Evolutionary conservation across 495 filamentous ascomycete genomes (phyloP), one percentile per base, ranked within the genome.

Genomic region (Penicillium dipodomyicola): DNA sequence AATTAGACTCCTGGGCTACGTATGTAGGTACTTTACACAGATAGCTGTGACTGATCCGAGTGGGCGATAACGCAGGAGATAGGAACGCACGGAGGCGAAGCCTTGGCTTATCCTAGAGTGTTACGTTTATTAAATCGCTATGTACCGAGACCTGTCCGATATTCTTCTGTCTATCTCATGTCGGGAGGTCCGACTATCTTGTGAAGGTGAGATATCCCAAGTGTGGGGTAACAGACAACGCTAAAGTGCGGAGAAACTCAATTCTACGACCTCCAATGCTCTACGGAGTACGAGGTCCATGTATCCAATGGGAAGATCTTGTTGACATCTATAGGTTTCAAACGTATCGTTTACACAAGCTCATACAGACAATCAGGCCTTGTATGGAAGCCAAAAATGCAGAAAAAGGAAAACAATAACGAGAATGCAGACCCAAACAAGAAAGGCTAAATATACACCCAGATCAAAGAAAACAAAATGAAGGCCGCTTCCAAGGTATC

Each of bases 361-460:
- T 51, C 47, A 35, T 51, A 27, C 27, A 33, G 9, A 10, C 47
- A 33, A 23, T 23, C 22, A 48, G 8, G 37, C 39, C 1, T 27
- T 25, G 22, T 15, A 49, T 27, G 48, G 41, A 52, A 49, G 49
- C 56, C 49, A 55, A 54, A 54, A 49, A 39, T 40, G 54, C 22
- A 49, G 17, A 44, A 35, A 35, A 40, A 40, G 22, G 12, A 52
- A 46, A 39, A 15, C 32, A 50, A 33, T 44, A 54, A 67, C 47
- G 32, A 15, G 23, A 56, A 72, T 56, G 50, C 50, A 51, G 48
- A 61, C 35, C 53, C 56, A 53, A 60, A 61, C 49, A 25, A 25
- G 23, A 23, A 54, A 60, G 57, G 65, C 58, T 67, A 67, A 68
- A 66, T 69, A 61, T 67, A 61, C 64, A 65, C 53, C 58, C 62